A percentile compares a stretch with the other conserved stretches of the same genome.
Conservation (phyloP, 371 early-diverging fungal species). For the Saksenaea oblongispora region DNA sequence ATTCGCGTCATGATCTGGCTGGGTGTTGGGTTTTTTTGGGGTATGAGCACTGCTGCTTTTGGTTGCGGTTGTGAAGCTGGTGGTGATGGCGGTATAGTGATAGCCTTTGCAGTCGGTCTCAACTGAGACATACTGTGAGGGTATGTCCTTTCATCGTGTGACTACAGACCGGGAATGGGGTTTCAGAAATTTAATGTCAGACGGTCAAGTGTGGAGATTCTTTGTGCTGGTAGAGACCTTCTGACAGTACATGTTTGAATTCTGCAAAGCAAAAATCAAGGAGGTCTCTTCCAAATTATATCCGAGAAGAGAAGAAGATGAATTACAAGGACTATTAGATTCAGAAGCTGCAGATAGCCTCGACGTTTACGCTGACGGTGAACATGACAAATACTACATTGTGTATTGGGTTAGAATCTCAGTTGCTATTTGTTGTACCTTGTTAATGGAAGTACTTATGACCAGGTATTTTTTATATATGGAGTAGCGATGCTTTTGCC, state of each 20-base stretch:
- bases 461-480: constrained; percentile 67
- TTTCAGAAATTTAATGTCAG: too few relatives aligned
- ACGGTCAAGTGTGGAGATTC: neutral
- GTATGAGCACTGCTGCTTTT: too few relatives aligned
- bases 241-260: neutral
- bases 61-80: too few relatives aligned
- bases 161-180: too few relatives aligned
- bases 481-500: constrained; percentile 77
- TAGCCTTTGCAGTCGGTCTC: too few relatives aligned
- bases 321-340: neutral
- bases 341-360: neutral
- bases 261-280: neutral
- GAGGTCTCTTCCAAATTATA: neutral
- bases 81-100: too few relatives aligned
- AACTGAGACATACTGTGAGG: too few relatives aligned
- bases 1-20: too few relatives aligned
- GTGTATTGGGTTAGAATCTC: constrained; percentile 25
- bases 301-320: neutral
- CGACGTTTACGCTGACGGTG: constrained; percentile 18
- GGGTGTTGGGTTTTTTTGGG: too few relatives aligned
- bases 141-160: too few relatives aligned
- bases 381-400: constrained; percentile 18
- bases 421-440: neutral
- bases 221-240: neutral
- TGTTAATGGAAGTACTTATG: constrained; percentile 6